These are phyloP conservation scores for Aspergillus sp. DNA, from an alignment of 2,329 filamentous ascomycete genomes.

Conservation along the genomic window DNA sequence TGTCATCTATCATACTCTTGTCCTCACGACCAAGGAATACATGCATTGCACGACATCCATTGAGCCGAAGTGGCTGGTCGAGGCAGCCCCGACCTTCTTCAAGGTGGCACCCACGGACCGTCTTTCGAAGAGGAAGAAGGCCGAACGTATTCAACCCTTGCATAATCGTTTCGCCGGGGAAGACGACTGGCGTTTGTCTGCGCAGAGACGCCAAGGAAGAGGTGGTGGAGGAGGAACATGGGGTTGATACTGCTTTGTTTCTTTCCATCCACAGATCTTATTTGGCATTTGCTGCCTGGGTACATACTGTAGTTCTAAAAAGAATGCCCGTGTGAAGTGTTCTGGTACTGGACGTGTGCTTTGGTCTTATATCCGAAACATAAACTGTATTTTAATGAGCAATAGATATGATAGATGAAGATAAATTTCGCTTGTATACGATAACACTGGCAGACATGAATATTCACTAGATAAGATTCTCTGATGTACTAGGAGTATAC, in stretches of 20 bases:
- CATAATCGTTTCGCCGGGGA: conserved; percentile 90
- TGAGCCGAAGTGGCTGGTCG: conserved; percentile 90
- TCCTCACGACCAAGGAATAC: conserved; percentile 75
- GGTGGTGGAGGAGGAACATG: conserved; percentile 91
- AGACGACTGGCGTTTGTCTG: conserved; percentile 91
- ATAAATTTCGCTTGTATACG: background rate
- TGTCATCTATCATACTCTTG: conserved; percentile 77
- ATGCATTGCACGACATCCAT: conserved; percentile 94
- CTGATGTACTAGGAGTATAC: too few species aligned
- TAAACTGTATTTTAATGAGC: background rate
- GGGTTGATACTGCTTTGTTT: conserved; percentile 50
- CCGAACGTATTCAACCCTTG: conserved; percentile 90
- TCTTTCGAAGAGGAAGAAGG: conserved; percentile 87
- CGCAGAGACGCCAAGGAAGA: conserved; percentile 80
- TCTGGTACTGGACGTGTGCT: background rate
- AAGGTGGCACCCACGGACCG: conserved; percentile 88
- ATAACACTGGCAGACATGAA: too few species aligned
- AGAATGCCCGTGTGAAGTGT: conserved; percentile 5
- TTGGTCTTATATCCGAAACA: background rate
- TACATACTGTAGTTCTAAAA: conserved; percentile 3
- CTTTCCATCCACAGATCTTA: background rate
- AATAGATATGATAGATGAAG: background rate
- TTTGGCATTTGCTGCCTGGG: conserved; percentile 1
- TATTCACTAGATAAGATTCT: too few species aligned
- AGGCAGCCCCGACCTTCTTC: conserved; percentile 98